A percentile compares a stretch with the other conserved stretches of the same genome.
phyloP scores from a whole-genome alignment of 2,329 filamentous ascomycete genomes.

The Blastomyces emzantsi region DNA sequence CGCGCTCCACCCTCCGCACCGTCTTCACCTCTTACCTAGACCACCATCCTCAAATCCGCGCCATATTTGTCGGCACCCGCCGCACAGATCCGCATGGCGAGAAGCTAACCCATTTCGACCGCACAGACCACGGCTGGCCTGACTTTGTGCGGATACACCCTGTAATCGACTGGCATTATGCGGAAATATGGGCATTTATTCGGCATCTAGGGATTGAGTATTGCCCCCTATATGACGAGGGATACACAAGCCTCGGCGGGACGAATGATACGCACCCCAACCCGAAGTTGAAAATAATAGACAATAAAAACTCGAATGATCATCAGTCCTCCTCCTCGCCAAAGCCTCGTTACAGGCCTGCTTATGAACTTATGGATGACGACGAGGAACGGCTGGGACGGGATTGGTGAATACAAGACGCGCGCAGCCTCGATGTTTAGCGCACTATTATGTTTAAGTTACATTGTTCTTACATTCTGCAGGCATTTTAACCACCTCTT shows the following conservation, averaged over 20 bases:
- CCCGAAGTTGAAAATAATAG: slow-evolving; percentile 51
- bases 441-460: neutral
- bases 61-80: slow-evolving; percentile 80
- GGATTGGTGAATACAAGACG: slow-evolving; percentile 35
- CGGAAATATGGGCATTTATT: slow-evolving; percentile 85
- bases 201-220: slow-evolving; percentile 67
- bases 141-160: slow-evolving; percentile 88
- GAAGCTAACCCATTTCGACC: slow-evolving; percentile 69
- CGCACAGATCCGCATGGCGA: slow-evolving; percentile 88
- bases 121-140: slow-evolving; percentile 84
- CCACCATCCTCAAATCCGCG: slow-evolving; percentile 48
- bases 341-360: slow-evolving; percentile 50
- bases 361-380: slow-evolving; percentile 66
- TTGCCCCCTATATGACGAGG: slow-evolving; percentile 76
- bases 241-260: slow-evolving; percentile 89
- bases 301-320: slow-evolving; percentile 17
- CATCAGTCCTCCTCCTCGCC: slow-evolving; percentile 8
- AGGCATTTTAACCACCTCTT: neutral
- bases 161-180: slow-evolving; percentile 95
- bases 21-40: slow-evolving; percentile 69
- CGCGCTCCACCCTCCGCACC: slow-evolving; percentile 55
- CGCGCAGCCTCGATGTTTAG: neutral
- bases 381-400: slow-evolving; percentile 70
- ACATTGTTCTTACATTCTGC: neutral
- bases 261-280: slow-evolving; percentile 85